Base-by-base conservation (phyloP, 2,329 filamentous ascomycete genomes). In the Xylaria sp. region DNA sequence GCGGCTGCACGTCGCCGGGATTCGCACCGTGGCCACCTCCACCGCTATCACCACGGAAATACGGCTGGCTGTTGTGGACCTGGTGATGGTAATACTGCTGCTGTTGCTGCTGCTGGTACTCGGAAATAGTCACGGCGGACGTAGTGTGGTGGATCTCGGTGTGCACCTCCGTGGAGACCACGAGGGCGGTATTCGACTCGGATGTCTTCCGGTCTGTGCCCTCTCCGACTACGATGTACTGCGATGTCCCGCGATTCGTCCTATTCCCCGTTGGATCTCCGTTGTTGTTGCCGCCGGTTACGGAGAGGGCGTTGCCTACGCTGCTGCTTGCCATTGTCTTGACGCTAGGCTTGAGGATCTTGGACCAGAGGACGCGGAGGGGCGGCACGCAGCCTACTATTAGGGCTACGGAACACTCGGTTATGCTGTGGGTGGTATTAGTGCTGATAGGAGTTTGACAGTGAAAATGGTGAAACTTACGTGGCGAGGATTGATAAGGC, bases 371-470 rank as follows among this genome's bases (percentile, higher is more conserved):
- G 7, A 72, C 67, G 2, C 70, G 67, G 1, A 72, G 43, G 0
- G 71, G 66, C 0, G 71, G 71, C 12, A 71, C 69, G 57, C 71
- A 72, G 48, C 71, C 71, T 2, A 72, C 71, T 25, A 72, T 71
- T 6, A 72, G 46, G 3, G 71, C 71, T 25, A 72, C 62, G 41
- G 68, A 52, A 25, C 68, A 69, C 28, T 72, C 71, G 2, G 66
- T 67, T 12, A 66, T 63, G 10, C 70, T 72, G 12, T 2, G 4
- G 7, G 33, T 1, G 28, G 10, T 1, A 1, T 3, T 36, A 36
- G 33, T 36, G 33, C 2, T 36, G 33, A 7, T 36, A 7, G 9
- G 10, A 10, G 1, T 1, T 36, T 10, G 8, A 7, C 1, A 36
- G 33, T 36, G 33, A 7, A 36, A 36, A 28, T 28, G 28, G 28